phyloP scores from a whole-genome alignment of 78 protist genomes.

The Dictyostelium intermedium region DNA sequence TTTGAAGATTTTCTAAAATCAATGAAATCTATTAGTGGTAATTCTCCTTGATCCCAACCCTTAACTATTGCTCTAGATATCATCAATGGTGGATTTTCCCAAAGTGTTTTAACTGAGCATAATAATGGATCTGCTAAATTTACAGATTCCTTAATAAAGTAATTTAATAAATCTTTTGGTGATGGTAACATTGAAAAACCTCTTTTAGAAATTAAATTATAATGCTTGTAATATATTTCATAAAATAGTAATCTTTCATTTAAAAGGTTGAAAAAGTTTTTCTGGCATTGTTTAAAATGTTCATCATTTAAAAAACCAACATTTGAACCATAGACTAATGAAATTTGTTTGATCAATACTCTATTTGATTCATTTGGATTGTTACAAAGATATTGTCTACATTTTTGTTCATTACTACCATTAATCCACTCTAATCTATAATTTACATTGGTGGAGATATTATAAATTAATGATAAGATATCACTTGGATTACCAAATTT shows the following conservation, averaged over 20 bases:
- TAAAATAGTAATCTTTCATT: constrained; percentile 4
- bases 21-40: not conserved
- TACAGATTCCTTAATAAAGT: not conserved
- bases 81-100: constrained; percentile 40
- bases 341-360: too few relatives aligned
- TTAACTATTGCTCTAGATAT: not conserved
- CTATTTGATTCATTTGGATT: too few relatives aligned
- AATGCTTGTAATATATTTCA: not conserved
- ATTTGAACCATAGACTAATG: not conserved
- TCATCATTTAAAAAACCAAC: not conserved
- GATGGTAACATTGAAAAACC: not conserved
- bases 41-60: too few relatives aligned
- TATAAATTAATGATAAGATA: not conserved
- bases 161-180: not conserved
- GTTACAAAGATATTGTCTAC: too few relatives aligned
- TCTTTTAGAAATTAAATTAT: not conserved
- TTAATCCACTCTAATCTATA: not conserved
- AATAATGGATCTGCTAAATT: constrained; percentile 13
- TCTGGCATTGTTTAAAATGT: not conserved
- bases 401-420: not conserved
- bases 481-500: not conserved
- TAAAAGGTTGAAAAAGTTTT: constrained; percentile 16
- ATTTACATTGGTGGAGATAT: not conserved
- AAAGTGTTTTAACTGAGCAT: not conserved
- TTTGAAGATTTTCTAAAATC: not conserved